Evolutionary conservation across 768 basidiomycete genomes (phyloP).

Genomic region (Pisolithus marmoratus): DNA sequence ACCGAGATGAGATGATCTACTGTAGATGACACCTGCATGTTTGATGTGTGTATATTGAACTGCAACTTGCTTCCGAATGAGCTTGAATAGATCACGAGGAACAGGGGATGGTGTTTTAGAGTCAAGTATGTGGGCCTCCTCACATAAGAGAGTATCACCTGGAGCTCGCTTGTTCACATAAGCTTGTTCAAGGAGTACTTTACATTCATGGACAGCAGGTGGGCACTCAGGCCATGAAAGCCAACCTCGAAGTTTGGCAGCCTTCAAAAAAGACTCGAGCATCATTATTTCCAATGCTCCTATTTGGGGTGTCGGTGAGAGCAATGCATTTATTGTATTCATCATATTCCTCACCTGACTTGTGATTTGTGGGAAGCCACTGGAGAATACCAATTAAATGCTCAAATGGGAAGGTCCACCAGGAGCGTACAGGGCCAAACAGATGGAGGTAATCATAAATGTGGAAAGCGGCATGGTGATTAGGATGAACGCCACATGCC

Average conservation of each 20-base stretch:
- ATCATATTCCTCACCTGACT: conserved; percentile 13
- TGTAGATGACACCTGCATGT: neutral
- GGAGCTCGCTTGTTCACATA: neutral
- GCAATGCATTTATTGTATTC: conserved; percentile 5
- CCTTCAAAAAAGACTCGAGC: conserved; percentile 9
- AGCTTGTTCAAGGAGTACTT: conserved; percentile 1
- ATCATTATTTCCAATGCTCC: conserved; percentile 8
- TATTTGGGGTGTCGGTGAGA: conserved; percentile 2
- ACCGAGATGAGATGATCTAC: neutral
- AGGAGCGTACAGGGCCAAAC: conserved; percentile 32
- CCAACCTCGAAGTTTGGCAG: conserved; percentile 10
- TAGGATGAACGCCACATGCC: conserved; percentile 9
- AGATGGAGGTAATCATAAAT: conserved; percentile 26
- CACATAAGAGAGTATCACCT: neutral
- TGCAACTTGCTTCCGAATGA: neutral
- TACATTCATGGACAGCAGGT: conserved; percentile 4
- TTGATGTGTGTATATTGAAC: neutral
- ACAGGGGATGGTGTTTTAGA: neutral
- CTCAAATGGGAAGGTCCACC: conserved; percentile 38
- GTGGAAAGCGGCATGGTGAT: conserved; percentile 27
- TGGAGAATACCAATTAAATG: conserved; percentile 33
- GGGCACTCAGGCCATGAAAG: conserved; percentile 2
- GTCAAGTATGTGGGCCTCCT: neutral
- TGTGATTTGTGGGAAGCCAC: conserved; percentile 26
- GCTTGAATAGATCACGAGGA: neutral